A percentile compares a stretch with the other conserved stretches of the same genome.
Conservation (phyloP, 352 stramenopile genomes). For the Pythium vanterpoolii region DNA sequence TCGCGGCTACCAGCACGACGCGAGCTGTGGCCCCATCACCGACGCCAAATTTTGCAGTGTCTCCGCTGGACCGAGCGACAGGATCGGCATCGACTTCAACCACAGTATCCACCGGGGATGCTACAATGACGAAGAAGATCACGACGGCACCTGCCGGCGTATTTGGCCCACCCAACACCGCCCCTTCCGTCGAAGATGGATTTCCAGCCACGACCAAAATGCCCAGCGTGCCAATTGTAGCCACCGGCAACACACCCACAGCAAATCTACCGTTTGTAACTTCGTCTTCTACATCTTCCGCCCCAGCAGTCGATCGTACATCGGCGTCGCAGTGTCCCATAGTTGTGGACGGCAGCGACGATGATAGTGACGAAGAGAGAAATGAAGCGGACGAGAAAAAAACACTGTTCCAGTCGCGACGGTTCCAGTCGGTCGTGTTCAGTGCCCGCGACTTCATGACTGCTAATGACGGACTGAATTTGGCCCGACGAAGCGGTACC, state of each 20-base stretch:
- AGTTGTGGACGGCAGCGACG: constrained; percentile 19
- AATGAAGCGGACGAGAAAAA: not conserved
- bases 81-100: too few species aligned
- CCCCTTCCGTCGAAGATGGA: too few species aligned
- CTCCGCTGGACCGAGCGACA: too few species aligned
- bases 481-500: constrained; percentile 30
- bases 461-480: constrained; percentile 31
- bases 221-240: too few species aligned
- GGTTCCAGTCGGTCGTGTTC: constrained; percentile 42
- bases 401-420: constrained; percentile 31
- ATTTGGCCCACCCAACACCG: too few species aligned
- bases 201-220: too few species aligned
- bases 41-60: too few species aligned
- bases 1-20: not conserved
- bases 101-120: too few species aligned
- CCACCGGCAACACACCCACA: not conserved
- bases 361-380: constrained; percentile 11
- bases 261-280: not conserved
- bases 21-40: not conserved
- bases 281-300: not conserved
- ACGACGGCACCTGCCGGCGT: too few species aligned
- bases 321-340: constrained; percentile 3
- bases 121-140: too few species aligned
- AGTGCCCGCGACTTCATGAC: constrained; percentile 41
- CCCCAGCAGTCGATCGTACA: not conserved